Percentiles rank a stretch among this genome's conserved stretches.
These are phyloP conservation scores for Cladosporium phlei DNA, from an alignment of 2,329 filamentous ascomycete genomes.

Conservation along the genomic window DNA sequence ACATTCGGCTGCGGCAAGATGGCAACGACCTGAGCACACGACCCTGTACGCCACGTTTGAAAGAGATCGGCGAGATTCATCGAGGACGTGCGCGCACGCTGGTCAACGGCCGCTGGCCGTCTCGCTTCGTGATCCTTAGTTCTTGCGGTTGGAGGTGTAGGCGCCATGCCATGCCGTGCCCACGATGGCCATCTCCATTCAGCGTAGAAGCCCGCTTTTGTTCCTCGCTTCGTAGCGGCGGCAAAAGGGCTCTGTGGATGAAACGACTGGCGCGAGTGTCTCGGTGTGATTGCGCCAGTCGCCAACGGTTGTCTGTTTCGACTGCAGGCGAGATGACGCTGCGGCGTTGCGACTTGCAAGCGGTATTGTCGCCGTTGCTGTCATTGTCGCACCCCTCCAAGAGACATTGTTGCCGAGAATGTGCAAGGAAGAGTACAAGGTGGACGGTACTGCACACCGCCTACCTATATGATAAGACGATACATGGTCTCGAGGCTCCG, in stretches of 20 bases:
- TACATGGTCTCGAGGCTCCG: too few relatives aligned
- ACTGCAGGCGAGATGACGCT: slow-evolving; percentile 12
- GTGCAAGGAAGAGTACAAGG: too few relatives aligned
- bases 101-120: slow-evolving; percentile 3
- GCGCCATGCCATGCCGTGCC: slow-evolving; percentile 5
- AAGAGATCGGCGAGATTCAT: slow-evolving; percentile 6
- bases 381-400: too few relatives aligned
- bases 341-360: slow-evolving; percentile 1
- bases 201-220: not conserved
- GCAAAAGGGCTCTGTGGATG: slow-evolving; percentile 1
- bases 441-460: too few relatives aligned
- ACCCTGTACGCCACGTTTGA: slow-evolving; percentile 13
- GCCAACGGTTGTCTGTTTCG: slow-evolving; percentile 8
- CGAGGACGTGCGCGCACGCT: not conserved
- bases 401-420: too few relatives aligned
- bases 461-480: too few relatives aligned
- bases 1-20: too few relatives aligned
- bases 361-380: too few relatives aligned
- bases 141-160: not conserved
- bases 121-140: slow-evolving; percentile 2
- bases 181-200: too few relatives aligned
- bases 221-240: not conserved
- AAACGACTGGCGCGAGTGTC: slow-evolving; percentile 9
- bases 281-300: slow-evolving; percentile 10
- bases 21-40: not conserved